Evolutionary conservation across 768 basidiomycete genomes (phyloP).

Genomic region (Pholiota conissans): DNA sequence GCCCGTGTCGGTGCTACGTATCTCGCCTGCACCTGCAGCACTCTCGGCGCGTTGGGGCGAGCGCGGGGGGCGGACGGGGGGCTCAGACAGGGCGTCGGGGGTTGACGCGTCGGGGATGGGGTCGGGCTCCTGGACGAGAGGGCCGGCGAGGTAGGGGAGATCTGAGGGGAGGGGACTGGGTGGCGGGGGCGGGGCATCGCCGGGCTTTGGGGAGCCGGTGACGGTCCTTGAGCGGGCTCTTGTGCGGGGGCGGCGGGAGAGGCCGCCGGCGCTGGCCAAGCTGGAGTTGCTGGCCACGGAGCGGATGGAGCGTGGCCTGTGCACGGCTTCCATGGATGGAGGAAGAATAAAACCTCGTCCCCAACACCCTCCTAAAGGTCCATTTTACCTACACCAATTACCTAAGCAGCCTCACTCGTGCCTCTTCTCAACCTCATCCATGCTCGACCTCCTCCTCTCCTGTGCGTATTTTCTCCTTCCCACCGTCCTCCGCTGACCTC

Average conservation of each 20-base stretch:
- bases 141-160: constrained; percentile 32
- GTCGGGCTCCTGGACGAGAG: constrained; percentile 25
- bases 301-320: constrained; percentile 40
- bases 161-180: constrained; percentile 26
- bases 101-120: constrained; percentile 10
- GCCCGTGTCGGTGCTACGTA: constrained; percentile 26
- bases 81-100: constrained; percentile 10
- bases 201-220: constrained; percentile 31
- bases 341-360: constrained; percentile 4
- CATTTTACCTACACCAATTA: constrained; percentile 10
- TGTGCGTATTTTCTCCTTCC: constrained; percentile 17
- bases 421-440: constrained; percentile 10
- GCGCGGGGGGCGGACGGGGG: constrained; percentile 26
- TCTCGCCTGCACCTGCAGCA: constrained; percentile 11
- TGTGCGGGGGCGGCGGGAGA: constrained; percentile 53
- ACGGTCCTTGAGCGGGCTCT: constrained; percentile 56
- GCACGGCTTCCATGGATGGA: constrained; percentile 15
- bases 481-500: background rate
- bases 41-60: constrained; percentile 24
- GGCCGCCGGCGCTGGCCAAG: constrained; percentile 47
- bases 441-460: constrained; percentile 22
- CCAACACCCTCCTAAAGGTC: constrained; percentile 7
- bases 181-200: constrained; percentile 24
- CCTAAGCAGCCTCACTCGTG: constrained; percentile 9
- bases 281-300: constrained; percentile 53